Base-by-base conservation (phyloP, 495 filamentous ascomycete species). In the Penicillium riverlandense region DNA sequence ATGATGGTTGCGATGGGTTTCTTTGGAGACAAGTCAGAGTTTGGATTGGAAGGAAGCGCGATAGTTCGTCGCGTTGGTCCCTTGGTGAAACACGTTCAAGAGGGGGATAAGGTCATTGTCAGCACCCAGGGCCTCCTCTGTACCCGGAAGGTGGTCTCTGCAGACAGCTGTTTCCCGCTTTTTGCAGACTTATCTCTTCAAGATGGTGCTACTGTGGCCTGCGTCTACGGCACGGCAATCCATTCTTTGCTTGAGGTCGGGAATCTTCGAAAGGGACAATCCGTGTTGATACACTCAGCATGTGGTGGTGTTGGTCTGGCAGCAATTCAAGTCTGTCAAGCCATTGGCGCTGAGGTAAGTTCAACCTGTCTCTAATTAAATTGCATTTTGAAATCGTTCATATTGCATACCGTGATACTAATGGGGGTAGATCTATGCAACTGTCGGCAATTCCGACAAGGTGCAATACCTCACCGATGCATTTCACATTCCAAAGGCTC, bases 381-480 rank as follows among this genome's bases (percentile, higher is more conserved):
- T 28, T 28, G 16, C 29, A n/a, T n/a, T n/a, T n/a, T n/a, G n/a
- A n/a, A n/a, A n/a, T n/a, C n/a, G n/a, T n/a, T n/a, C n/a, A n/a
- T n/a, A n/a, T n/a, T 40, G 16, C 2, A 49, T 11, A 28, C 1
- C 16, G n/a, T 8, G 16, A 8, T 4, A 12, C 38, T n/a, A 5
- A 40, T 40, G 11, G 22, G 2, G 38, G 12, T n/a, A 58, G 15
- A 59, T 71, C 8, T 70, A 54, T 47, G 47, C 57, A 1, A 64
- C 58, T 8, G 59, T 82, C 1, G 71, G 80, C 1, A 66, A 47
- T 1, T 41, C 62, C 0, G 61, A 67, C 28, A 75, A 80, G 51
- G 46, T 59, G 0, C 11, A 58, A 0, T 63, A 69, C 22, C 52
- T 80, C 1, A 37, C 48, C 4, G 40, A 55, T n/a, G 43, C 16